phyloP scores from a whole-genome alignment of 495 filamentous ascomycete species.

The Penicillium coffeae region DNA sequence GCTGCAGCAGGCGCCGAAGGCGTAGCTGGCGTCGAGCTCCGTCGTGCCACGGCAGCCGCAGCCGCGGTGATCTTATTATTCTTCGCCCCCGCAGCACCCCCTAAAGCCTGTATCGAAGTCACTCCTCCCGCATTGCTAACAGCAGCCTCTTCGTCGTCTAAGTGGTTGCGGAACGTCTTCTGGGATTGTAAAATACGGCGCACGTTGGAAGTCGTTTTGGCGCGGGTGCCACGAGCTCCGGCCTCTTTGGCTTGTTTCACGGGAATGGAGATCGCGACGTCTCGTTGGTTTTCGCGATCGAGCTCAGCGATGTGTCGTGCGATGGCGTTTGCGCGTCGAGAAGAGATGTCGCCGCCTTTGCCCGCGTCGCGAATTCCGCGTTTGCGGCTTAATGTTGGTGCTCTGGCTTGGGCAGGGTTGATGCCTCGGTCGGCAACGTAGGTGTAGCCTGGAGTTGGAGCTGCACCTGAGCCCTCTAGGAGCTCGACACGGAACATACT shows the following conservation, averaged over 20 bases:
- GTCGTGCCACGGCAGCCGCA: slow-evolving; percentile 14
- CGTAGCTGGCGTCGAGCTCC: slow-evolving; percentile 37
- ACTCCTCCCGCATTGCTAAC: slow-evolving; percentile 21
- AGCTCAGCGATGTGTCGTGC: slow-evolving; percentile 72
- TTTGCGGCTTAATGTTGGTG: slow-evolving; percentile 58
- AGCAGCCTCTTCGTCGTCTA: slow-evolving; percentile 82
- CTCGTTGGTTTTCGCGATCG: slow-evolving; percentile 72
- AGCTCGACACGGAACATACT: slow-evolving; percentile 68
- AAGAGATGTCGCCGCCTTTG: slow-evolving; percentile 57
- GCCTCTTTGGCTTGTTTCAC: slow-evolving; percentile 45
- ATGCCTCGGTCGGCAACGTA: slow-evolving; percentile 76
- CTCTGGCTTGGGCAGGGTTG: slow-evolving; percentile 56
- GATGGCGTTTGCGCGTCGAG: slow-evolving; percentile 72
- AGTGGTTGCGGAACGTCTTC: slow-evolving; percentile 88
- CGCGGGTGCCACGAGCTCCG: slow-evolving; percentile 43
- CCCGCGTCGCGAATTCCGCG: slow-evolving; percentile 55
- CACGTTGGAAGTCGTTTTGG: slow-evolving; percentile 73
- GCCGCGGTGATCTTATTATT: slow-evolving; percentile 10
- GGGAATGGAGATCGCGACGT: slow-evolving; percentile 66
- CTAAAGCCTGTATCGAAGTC: neutral
- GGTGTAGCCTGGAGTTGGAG: slow-evolving; percentile 76
- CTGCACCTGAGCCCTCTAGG: slow-evolving; percentile 62
- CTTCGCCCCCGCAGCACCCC: slow-evolving; percentile 35
- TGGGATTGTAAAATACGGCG: slow-evolving; percentile 85
- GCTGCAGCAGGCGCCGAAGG: slow-evolving; percentile 1